A percentile compares a stretch with the other conserved stretches of the same genome.
Evolutionary conservation across 2,329 filamentous ascomycete genomes (phyloP).

Genomic region (Ophiostoma piceae): DNA sequence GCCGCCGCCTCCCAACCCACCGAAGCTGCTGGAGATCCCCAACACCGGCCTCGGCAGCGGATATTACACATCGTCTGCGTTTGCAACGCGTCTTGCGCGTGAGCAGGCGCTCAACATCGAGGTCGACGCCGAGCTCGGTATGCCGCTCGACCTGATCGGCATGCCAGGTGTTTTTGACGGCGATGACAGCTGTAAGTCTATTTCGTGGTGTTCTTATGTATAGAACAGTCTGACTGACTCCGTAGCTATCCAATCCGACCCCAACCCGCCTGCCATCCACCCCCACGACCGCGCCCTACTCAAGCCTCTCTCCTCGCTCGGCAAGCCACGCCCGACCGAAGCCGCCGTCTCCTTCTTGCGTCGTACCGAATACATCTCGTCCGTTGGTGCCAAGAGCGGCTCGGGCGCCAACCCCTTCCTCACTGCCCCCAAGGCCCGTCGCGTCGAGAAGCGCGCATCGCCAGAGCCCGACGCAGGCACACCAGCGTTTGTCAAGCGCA

Average conservation of each 20-base stretch:
- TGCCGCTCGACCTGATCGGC: slow-evolving; percentile 92
- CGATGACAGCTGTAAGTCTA: slow-evolving; percentile 74
- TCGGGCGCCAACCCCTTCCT: slow-evolving; percentile 14
- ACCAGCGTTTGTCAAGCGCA: slow-evolving; percentile 61
- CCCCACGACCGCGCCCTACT: slow-evolving; percentile 80
- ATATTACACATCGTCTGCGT: slow-evolving; percentile 85
- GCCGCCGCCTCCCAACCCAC: slow-evolving; percentile 86
- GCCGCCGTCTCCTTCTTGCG: slow-evolving; percentile 87
- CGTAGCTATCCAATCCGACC: slow-evolving; percentile 73
- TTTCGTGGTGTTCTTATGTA: background rate
- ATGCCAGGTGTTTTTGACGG: slow-evolving; percentile 93
- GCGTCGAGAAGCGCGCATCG: slow-evolving; percentile 39
- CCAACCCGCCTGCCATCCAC: slow-evolving; percentile 66
- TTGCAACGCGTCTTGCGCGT: slow-evolving; percentile 80
- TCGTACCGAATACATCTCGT: slow-evolving; percentile 90
- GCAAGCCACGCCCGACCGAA: slow-evolving; percentile 72
- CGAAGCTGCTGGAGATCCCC: slow-evolving; percentile 94
- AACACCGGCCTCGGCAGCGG: slow-evolving; percentile 82
- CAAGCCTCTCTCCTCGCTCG: slow-evolving; percentile 74
- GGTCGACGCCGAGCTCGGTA: slow-evolving; percentile 93
- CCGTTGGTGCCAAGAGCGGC: slow-evolving; percentile 45
- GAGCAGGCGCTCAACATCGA: slow-evolving; percentile 96
- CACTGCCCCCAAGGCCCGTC: slow-evolving; percentile 31
- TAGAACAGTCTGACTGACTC: background rate
- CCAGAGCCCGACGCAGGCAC: slow-evolving; percentile 48